Evolutionary conservation across 2,329 filamentous ascomycete genomes (phyloP).

Genomic region (Epichloe gansuensis): DNA sequence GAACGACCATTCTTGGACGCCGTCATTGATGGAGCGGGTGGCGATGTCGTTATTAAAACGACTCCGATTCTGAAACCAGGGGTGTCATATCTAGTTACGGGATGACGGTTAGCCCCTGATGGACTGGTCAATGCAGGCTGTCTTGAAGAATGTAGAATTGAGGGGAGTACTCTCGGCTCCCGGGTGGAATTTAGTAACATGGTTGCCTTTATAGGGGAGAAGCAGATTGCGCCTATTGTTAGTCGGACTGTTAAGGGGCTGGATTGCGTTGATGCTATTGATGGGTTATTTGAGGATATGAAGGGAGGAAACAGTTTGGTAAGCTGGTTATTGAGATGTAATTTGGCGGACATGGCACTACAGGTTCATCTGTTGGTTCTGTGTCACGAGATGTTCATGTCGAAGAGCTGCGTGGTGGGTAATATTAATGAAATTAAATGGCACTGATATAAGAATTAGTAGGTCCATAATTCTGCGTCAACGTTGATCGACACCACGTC

Average conservation of each 20-base stretch:
- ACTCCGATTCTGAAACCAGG: constrained; percentile 63
- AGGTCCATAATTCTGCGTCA: too few relatives aligned
- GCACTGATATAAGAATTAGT: too few relatives aligned
- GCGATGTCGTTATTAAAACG: constrained; percentile 61
- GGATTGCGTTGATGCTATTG: constrained; percentile 62
- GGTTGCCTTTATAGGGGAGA: constrained; percentile 65
- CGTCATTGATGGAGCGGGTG: constrained; percentile 83
- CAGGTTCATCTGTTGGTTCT: too few relatives aligned
- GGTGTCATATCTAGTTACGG: constrained; percentile 78
- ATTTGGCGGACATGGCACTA: too few relatives aligned
- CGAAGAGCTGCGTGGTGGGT: too few relatives aligned
- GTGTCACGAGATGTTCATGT: too few relatives aligned
- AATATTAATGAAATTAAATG: too few relatives aligned
- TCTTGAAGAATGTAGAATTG: constrained; percentile 79
- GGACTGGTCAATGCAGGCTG: constrained; percentile 73
- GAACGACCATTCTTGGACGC: constrained; percentile 63
- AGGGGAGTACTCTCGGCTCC: constrained; percentile 89
- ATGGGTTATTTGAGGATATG: constrained; percentile 79
- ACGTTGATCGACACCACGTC: too few relatives aligned
- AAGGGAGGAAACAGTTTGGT: constrained; percentile 79
- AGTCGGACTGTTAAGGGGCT: constrained; percentile 63
- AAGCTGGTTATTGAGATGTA: constrained; percentile 75
- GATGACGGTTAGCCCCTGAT: constrained; percentile 84
- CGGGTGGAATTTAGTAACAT: constrained; percentile 79
- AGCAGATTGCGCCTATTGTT: constrained; percentile 65